These are phyloP conservation scores for Cladophialophora exuberans DNA, from an alignment of 2,329 filamentous ascomycete genomes.

Conservation along the genomic window DNA sequence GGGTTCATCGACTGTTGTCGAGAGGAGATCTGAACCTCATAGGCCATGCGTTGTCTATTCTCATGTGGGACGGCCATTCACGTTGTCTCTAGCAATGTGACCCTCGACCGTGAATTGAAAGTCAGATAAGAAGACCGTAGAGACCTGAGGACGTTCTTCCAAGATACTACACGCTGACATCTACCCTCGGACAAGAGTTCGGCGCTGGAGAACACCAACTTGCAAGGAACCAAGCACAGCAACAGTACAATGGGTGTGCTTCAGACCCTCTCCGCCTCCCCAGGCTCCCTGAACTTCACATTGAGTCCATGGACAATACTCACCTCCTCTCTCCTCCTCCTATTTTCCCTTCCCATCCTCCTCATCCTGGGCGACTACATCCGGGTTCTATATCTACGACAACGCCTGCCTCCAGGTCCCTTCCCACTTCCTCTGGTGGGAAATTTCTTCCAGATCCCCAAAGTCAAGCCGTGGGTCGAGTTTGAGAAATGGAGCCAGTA, in stretches of 20 bases:
- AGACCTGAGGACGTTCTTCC: too few relatives aligned
- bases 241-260: conserved; percentile 18
- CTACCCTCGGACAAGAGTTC: too few relatives aligned
- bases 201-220: too few relatives aligned
- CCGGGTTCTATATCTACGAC: conserved; percentile 34
- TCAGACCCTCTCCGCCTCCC: conserved; percentile 6
- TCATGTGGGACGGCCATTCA: conserved; percentile 16
- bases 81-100: too few relatives aligned
- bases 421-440: conserved; percentile 59
- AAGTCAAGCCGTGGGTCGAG: conserved; percentile 61
- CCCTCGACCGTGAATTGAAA: too few relatives aligned
- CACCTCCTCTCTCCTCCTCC: background rate
- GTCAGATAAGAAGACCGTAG: too few relatives aligned
- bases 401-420: conserved; percentile 55
- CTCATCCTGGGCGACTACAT: conserved; percentile 33
- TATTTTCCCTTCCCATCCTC: conserved; percentile 15
- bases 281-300: background rate
- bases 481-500: conserved; percentile 57
- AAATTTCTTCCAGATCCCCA: conserved; percentile 59
- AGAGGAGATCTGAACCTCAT: too few relatives aligned
- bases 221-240: too few relatives aligned
- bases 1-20: too few relatives aligned
- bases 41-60: too few relatives aligned
- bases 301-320: conserved; percentile 4
- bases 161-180: too few relatives aligned